Evolutionary conservation across 441 rosid species (phyloP), one percentile per base, ranked within the genome.

Genomic region (California macrophylla): DNA sequence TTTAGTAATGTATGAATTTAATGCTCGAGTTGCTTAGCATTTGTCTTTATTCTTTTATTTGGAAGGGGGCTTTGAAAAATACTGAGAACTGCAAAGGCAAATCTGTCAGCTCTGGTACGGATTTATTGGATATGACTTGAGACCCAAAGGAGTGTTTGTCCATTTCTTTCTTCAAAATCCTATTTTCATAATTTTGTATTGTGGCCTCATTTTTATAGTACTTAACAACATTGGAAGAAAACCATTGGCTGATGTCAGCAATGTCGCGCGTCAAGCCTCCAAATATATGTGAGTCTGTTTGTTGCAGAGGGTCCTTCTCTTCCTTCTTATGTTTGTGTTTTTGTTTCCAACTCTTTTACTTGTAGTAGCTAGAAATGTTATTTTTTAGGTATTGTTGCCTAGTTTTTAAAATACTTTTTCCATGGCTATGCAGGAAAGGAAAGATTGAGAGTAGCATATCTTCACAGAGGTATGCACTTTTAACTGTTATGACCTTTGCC

Each of bases 191-290:
- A 29, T 52, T 29, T 28, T 60, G 67, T 28, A 62, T 29, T 66
- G 13, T 40, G 47, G 47, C 47, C 13, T 40, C 47, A 1, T 64
- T 74, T 63, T 75, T 79, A 2, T 18, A 79, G 86, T 64, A 56
- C 76, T 81, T 60, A 67, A 65, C 23, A 80, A 74, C 62, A 77
- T 72, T 64, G 74, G 75, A 82, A 87, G 98, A 82, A 90, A 84
- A 77, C 86, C 93, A 29, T 73, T 92, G 85, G 82, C 83, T 67
- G 98, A 90, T 83, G 82, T 92, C 65, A 87, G 93, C 79, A 92
- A 92, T 74, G 76, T 72, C 38, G 75, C 72, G 38, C 78, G 69
- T 45, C 78, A 81, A 85, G 90, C 84, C 65, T 84, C 84, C 71
- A 88, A 80, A 76, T 75, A 80, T 52, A 76, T 45, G 98, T 92